A percentile compares a stretch with the other conserved stretches of the same genome.
Conservation (phyloP, 768 basidiomycete species). For the Cytidiella melzeri region DNA sequence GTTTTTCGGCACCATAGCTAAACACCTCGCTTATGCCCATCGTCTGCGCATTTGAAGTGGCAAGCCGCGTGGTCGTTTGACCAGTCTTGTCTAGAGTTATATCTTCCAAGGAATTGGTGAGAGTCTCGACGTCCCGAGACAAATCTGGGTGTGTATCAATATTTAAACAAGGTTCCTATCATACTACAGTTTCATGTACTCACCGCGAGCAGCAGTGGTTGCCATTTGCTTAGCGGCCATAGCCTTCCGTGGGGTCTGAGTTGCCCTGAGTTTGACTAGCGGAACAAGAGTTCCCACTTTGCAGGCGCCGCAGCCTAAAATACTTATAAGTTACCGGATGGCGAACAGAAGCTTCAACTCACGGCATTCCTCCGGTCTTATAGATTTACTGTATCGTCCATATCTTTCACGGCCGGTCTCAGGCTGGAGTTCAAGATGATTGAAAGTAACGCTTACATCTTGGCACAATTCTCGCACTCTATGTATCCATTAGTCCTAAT, state of each 20-base stretch:
- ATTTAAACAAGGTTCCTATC: background rate
- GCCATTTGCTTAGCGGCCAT: no score
- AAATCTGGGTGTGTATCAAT: background rate
- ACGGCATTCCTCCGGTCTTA: constrained; percentile 60
- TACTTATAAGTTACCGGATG: background rate
- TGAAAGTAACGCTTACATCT: constrained; percentile 39
- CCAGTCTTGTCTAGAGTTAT: background rate
- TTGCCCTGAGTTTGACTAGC: constrained; percentile 40
- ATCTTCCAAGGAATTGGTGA: background rate
- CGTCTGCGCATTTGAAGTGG: no score
- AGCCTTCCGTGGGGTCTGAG: constrained; percentile 27
- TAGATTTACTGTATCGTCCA: constrained; percentile 70
- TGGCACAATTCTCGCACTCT: constrained; percentile 62
- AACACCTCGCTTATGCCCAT: no score
- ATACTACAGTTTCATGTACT: background rate
- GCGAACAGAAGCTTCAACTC: constrained; percentile 19
- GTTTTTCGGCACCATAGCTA: background rate
- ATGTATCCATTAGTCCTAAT: constrained; percentile 5
- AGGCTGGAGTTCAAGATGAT: background rate
- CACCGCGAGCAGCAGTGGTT: background rate
- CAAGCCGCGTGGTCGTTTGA: background rate
- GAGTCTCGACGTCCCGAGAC: background rate
- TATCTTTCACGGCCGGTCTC: constrained; percentile 39
- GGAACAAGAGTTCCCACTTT: constrained; percentile 53
- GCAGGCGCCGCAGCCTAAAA: constrained; percentile 61